A percentile compares a stretch with the other conserved stretches of the same genome.
phyloP scores from a whole-genome alignment of 352 stramenopile genomes.

The Globisporangium parvum region DNA sequence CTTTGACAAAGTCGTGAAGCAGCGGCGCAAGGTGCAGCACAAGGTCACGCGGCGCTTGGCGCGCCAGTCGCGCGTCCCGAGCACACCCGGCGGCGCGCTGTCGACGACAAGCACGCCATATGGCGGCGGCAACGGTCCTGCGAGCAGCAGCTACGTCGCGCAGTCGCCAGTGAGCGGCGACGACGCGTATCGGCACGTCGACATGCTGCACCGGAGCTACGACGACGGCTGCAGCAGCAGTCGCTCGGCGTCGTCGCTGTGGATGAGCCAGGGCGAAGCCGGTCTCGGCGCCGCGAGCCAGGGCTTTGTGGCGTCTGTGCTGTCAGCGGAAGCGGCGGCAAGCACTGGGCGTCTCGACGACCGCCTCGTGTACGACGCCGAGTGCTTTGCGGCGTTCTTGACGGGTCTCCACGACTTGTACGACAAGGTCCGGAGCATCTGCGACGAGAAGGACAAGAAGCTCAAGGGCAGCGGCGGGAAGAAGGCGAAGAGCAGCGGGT shows the following conservation, averaged over 20 bases:
- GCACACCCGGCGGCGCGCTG: conserved; percentile 21
- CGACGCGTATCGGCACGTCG: conserved; percentile 20
- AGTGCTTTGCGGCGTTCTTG: conserved; percentile 49
- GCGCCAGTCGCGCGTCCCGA: conserved; percentile 18
- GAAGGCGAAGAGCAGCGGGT: conserved; percentile 38
- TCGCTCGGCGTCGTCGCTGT: conserved; percentile 17
- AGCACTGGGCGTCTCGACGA: conserved; percentile 27
- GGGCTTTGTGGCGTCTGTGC: conserved; percentile 19
- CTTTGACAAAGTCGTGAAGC: conserved; percentile 62
- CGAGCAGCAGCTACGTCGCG: conserved; percentile 4
- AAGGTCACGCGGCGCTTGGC: conserved; percentile 31
- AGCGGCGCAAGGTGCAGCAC: conserved; percentile 52
- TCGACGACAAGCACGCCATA: conserved; percentile 21
- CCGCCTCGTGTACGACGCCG: conserved; percentile 51
- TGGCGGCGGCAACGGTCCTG: conserved; percentile 9
- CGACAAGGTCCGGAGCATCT: conserved; percentile 46
- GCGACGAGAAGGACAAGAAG: conserved; percentile 61
- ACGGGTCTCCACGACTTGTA: conserved; percentile 61
- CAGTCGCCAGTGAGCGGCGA: conserved; percentile 23
- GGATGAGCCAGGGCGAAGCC: conserved; percentile 8
- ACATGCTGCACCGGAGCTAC: conserved; percentile 26
- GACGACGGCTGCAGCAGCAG: conserved; percentile 35
- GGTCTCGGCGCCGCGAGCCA: conserved; percentile 21
- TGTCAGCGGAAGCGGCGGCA: neutral
- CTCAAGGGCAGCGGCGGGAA: conserved; percentile 27